phyloP scores from a whole-genome alignment of 2,329 filamentous ascomycete species.

The Monosporascus sp. region DNA sequence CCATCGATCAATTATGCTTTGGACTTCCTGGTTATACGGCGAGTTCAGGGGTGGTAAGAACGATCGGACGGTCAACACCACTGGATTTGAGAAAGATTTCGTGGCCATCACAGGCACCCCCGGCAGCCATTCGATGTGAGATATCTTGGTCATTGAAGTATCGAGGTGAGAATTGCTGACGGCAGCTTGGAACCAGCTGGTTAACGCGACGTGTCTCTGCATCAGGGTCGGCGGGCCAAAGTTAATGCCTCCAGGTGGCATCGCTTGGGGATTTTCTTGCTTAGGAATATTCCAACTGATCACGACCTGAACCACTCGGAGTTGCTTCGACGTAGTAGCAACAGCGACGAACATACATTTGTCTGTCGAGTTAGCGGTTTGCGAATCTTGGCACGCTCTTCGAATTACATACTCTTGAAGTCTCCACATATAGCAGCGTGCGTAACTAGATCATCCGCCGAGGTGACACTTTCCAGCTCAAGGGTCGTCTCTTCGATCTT shows the following conservation, averaged over 20 bases:
- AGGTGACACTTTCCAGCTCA: conserved; percentile 69
- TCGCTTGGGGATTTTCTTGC: conserved; percentile 46
- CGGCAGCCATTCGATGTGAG: conserved; percentile 69
- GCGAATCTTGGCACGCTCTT: not conserved
- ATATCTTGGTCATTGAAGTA: conserved; percentile 56
- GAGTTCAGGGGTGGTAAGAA: conserved; percentile 47
- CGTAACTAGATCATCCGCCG: conserved; percentile 70
- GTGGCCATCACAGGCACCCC: conserved; percentile 54
- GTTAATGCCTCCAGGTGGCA: conserved; percentile 37
- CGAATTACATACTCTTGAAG: conserved; percentile 50
- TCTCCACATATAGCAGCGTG: conserved; percentile 74
- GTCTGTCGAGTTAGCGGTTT: conserved; percentile 12
- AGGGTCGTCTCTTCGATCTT: conserved; percentile 66
- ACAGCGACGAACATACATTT: conserved; percentile 58
- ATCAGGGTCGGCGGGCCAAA: conserved; percentile 46
- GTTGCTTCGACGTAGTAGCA: conserved; percentile 63
- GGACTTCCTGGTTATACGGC: conserved; percentile 57
- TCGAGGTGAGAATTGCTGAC: conserved; percentile 38
- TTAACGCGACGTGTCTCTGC: conserved; percentile 51
- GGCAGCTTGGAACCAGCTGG: conserved; percentile 51
- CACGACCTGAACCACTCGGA: conserved; percentile 67
- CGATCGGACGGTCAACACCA: conserved; percentile 70
- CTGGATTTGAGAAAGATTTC: conserved; percentile 51
- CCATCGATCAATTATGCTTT: conserved; percentile 80
- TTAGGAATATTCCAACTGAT: conserved; percentile 68